A percentile compares a stretch with the other conserved stretches of the same genome.
Evolutionary conservation across 768 basidiomycete genomes (phyloP).

Genomic region (Boletus eberwhitei): DNA sequence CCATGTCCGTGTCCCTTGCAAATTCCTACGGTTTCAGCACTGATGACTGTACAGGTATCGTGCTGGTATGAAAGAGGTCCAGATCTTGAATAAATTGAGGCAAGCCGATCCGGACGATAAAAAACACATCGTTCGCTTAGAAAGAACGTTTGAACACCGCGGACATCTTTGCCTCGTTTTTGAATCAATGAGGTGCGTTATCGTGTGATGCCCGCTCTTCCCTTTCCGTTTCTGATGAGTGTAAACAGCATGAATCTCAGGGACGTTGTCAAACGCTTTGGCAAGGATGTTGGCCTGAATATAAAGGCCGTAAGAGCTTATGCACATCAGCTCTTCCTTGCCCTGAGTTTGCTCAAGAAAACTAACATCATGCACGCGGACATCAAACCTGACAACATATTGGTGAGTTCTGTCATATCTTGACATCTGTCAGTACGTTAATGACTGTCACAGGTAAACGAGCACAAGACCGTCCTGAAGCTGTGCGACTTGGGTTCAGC

Average conservation of each 20-base stretch:
- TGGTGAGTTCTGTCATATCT: conserved; percentile 51
- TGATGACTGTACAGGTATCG: conserved; percentile 65
- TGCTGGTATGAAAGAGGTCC: conserved; percentile 88
- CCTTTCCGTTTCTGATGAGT: conserved; percentile 13
- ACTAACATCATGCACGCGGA: conserved; percentile 96
- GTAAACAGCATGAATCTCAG: conserved; percentile 87
- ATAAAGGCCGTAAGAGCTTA: conserved; percentile 98
- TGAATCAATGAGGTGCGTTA: conserved; percentile 79
- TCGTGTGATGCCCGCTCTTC: background rate
- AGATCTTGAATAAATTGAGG: conserved; percentile 81
- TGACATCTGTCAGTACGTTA: conserved; percentile 15
- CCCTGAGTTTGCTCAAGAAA: conserved; percentile 81
- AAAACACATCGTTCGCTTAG: conserved; percentile 91
- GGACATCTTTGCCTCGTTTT: conserved; percentile 97
- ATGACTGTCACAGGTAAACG: conserved; percentile 68
- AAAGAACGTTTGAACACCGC: conserved; percentile 94
- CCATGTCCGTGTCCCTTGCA: conserved; percentile 64
- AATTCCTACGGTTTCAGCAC: background rate
- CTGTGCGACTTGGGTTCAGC: conserved; percentile 98
- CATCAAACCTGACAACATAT: conserved; percentile 97
- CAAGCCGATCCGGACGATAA: conserved; percentile 95
- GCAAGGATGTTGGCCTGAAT: conserved; percentile 95
- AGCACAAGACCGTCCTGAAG: conserved; percentile 89
- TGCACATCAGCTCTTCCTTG: conserved; percentile 91
- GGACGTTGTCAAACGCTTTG: conserved; percentile 96